Evolutionary conservation across 768 basidiomycete genomes (phyloP), one percentile per base, ranked within the genome.

Genomic region (Mycena floridula): DNA sequence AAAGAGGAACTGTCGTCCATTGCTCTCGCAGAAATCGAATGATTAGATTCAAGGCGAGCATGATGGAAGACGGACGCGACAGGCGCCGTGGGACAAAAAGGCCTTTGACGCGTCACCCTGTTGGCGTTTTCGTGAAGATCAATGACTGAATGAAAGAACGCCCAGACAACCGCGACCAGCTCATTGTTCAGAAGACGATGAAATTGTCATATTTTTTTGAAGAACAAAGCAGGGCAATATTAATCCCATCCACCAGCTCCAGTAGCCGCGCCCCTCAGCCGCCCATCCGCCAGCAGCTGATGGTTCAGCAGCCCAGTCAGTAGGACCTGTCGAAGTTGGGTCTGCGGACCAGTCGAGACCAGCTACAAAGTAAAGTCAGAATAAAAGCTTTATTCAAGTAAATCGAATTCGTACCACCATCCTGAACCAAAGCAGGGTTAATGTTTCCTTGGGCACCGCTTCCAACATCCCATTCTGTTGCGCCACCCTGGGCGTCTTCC

Each of bases 261-360:
- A 24, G 51, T 39, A 18, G 57, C 54, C 28, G 59, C n/a, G n/a
- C n/a, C n/a, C 55, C 37, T 68, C 70, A 26, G 69, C 68, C 42
- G 64, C 72, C 73, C 73, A 76, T 52, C 69, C 68, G 45, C 64
- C 65, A 23, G 54, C 52, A 51, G 64, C 65, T 49, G 70, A 59
- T 37, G 90, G 82, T 61, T 93, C 92, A 48, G 91, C 90, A 56
- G 89, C 69, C 93, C 93, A 96, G 72, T 95, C 92, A 40, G 76
- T 70, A 23, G 74, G 62, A 44, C 56, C 61, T 39, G 70, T 70
- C 40, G 69, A 64, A 47, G 74, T 64, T 41, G 72, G 59, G 26
- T 90, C 86, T 13, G 85, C 85, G 50, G 81, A 67, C 90, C 90
- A 93, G 72, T 93, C 90, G 58, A 94, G 81, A 50, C 76, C 81